Conservation (phyloP, 805 yeast genomes). For the Pachysolen tannophilus region DNA sequence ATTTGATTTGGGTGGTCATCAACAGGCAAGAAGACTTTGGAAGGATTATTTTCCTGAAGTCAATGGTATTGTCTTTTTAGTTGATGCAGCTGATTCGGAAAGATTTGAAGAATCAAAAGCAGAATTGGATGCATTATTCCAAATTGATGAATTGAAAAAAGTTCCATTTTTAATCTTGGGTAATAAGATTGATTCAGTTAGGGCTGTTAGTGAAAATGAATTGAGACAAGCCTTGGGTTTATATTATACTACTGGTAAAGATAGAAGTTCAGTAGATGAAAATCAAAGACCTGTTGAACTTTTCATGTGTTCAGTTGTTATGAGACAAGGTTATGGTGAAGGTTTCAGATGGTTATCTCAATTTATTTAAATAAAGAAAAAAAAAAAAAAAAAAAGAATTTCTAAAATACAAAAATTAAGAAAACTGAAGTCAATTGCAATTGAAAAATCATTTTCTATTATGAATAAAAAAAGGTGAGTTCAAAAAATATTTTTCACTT, state of each 20-base stretch:
- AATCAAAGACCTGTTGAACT: conserved; percentile 93
- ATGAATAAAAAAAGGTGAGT: too few relatives aligned
- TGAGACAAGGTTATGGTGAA: conserved; percentile 98
- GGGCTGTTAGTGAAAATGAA: conserved; percentile 93
- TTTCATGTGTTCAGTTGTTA: conserved; percentile 95
- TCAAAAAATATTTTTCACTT: too few relatives aligned
- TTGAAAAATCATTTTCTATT: too few relatives aligned
- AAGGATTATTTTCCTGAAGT: conserved; percentile 99
- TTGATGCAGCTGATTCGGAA: conserved; percentile 95
- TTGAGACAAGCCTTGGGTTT: conserved; percentile 85
- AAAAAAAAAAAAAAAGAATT: too few relatives aligned
- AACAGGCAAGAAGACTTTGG: conserved; percentile 98
- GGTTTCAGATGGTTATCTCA: conserved; percentile 98
- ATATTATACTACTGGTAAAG: conserved; percentile 86
- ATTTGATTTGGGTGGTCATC: conserved; percentile 97
- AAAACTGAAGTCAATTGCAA: too few relatives aligned
- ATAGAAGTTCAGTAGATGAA: conserved; percentile 56
- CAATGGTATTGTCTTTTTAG: conserved; percentile 91
- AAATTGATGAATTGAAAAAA: conserved; percentile 79
- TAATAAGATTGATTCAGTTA: conserved; percentile 91
- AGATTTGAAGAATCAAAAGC: conserved; percentile 93
- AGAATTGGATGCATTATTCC: conserved; percentile 87
- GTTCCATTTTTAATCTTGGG: conserved; percentile 95
- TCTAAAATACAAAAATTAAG: too few relatives aligned
- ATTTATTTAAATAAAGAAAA: conserved; percentile 83